Evolutionary conservation across 2,329 filamentous ascomycete genomes (phyloP), one percentile per base, ranked within the genome.

Genomic region (Penicillium sp.): DNA sequence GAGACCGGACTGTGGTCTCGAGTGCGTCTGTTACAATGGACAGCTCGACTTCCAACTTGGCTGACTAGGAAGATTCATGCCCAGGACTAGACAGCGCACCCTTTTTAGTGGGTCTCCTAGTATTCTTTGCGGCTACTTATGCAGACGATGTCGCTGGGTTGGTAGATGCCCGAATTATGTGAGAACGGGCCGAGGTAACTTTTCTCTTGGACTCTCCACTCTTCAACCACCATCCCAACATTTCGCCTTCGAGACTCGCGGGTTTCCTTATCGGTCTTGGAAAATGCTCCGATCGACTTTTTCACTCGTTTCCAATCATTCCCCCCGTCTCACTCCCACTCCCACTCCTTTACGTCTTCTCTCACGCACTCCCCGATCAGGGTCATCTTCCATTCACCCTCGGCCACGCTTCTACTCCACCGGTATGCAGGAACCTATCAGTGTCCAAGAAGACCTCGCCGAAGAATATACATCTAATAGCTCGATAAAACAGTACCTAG

Each of bases 111-210:
- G 33, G n/a, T n/a, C n/a, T 8, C n/a, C 4, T 1, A 36, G 9
- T 1, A 29, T 2, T 15, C 6, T n/a, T 18, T n/a, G 33, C 12
- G 31, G 31, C 5, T 16, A 7, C 9, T 16, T 8, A 6, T 6
- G 6, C 28, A 12, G 28, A 10, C 28, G 28, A 29, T 29, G 28
- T 12, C 28, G 28, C 8, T 9, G 28, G 15, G 33, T 36, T 36
- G n/a, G 33, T 36, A 36, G 33, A 18, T 18, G 33, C 28, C 28
- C 10, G 16, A 21, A 6, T 4, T 21, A 21, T 8, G 34, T 36
- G 36, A 38, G 47, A 39, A 50, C n/a, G 38, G 34, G 52, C 57
- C 57, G 57, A 59, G 57, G 57, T 53, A 58, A 53, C 34, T 29
- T 24, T 24, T 15, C 33, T 24, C 45, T 26, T 21, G 33, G 47